Evolutionary conservation across 1,284 basidiomycete genomes (phyloP), one percentile per base, ranked within the genome.

Genomic region (Cystobasidium slooffiae): DNA sequence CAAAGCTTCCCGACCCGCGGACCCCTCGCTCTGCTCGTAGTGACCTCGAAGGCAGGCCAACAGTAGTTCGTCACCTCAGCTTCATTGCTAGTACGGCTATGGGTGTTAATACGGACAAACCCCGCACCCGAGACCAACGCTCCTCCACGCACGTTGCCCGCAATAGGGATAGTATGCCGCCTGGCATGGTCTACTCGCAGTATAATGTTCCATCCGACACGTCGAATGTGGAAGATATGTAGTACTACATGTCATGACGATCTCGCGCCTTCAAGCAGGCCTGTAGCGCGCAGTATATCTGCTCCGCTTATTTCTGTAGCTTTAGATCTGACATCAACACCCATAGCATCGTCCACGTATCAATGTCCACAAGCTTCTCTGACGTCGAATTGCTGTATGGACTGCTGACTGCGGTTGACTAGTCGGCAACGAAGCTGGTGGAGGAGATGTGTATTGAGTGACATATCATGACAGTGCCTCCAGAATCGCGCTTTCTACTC

Each of bases 401-500:
- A 31, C 31, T 31, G 31, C 31, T 31, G 31, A 31, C 31, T 31
- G 31, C 5, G 31, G 31, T 31, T 31, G 31, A 31, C 31, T 31
- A 31, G 31, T 31, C 31, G 31, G 5, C 2, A 31, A 1, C 31
- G 31, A 31, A 31, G 31, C 31, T 31, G 31, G 31, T 31, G 31
- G 31, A 31, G 31, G 31, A 31, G 31, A 31, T 5, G 31, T 31
- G 31, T 31, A 5, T 59, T 8, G 31, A 41, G 7, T 6, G n/a
- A n/a, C 16, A 16, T 14, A n/a, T 47, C 53, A 31, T 22, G 55
- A 24, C 56, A 73, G 39, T 8, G 70, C 62, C 4, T 55, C 24
- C 24, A 41, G 58, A n/a, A 80, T 70, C 6, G 67, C 69, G 16
- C 68, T 49, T 70, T 84, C 82, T 16, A 84, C 76, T 0, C 64